A percentile compares a stretch with the other conserved stretches of the same genome.
These are phyloP conservation scores for Talaromyces rugulosus DNA, from an alignment of 2,329 filamentous ascomycete genomes.

Conservation along the genomic window DNA sequence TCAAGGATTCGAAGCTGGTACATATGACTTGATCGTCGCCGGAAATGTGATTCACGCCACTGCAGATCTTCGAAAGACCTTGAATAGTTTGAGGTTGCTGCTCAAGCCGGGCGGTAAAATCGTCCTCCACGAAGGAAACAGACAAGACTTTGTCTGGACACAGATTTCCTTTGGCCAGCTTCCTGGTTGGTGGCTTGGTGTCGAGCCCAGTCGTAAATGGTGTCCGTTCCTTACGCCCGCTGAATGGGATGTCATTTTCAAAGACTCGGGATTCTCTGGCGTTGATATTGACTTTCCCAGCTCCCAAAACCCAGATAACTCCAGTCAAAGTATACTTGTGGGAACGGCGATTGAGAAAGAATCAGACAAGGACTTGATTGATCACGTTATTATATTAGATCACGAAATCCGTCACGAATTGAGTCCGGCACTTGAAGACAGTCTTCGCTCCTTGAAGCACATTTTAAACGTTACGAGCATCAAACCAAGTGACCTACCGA, in stretches of 20 bases:
- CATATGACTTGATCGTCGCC: conserved; percentile 33
- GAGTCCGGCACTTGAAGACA: not conserved
- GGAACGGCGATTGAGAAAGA: conserved; percentile 11
- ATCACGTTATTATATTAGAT: conserved; percentile 7
- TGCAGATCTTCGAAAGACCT: conserved; percentile 16
- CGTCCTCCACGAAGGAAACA: conserved; percentile 39
- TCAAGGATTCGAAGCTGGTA: conserved; percentile 25
- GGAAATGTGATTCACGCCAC: conserved; percentile 34
- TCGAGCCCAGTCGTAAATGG: conserved; percentile 16
- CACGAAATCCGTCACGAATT: conserved; percentile 1
- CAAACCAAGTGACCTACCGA: not conserved
- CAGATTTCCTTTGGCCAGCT: conserved; percentile 29
- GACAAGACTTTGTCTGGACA: conserved; percentile 15
- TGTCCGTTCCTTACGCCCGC: conserved; percentile 3
- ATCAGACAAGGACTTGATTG: not conserved
- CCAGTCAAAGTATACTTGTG: conserved; percentile 17
- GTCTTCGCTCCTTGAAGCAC: not conserved
- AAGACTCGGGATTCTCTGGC: conserved; percentile 20
- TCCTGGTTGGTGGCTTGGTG: conserved; percentile 38
- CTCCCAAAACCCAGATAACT: conserved; percentile 14
- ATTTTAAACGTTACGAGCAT: conserved; percentile 1
- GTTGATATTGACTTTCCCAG: conserved; percentile 17
- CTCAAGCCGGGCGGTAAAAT: conserved; percentile 43
- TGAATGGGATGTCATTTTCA: conserved; percentile 23
- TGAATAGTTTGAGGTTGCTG: conserved; percentile 23